Conservation (phyloP, 352 stramenopile species). For the Pythium phragmitis region DNA sequence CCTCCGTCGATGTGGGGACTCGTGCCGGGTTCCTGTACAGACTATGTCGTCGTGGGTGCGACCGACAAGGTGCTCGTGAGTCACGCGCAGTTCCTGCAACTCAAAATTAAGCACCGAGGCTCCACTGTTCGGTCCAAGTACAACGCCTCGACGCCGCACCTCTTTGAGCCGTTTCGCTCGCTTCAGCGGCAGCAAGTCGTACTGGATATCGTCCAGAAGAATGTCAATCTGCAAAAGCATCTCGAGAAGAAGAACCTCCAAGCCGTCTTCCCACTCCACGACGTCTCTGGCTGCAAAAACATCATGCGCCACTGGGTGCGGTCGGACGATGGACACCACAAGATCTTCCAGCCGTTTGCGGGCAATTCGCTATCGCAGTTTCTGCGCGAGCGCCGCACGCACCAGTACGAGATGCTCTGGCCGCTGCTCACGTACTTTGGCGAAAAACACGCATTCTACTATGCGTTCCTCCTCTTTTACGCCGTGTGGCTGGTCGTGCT, state of each 20-base stretch:
- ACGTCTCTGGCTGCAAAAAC: conserved; percentile 53
- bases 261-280: conserved; percentile 69
- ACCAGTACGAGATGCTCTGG: conserved; percentile 82
- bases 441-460: conserved; percentile 82
- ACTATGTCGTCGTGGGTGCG: conserved; percentile 65
- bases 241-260: conserved; percentile 48
- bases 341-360: conserved; percentile 59
- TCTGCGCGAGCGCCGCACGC: conserved; percentile 50
- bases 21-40: conserved; percentile 12
- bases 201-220: conserved; percentile 69
- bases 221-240: conserved; percentile 66
- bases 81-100: conserved; percentile 56
- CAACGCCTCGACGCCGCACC: conserved; percentile 32
- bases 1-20: conserved; percentile 21
- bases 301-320: conserved; percentile 65
- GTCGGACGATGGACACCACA: conserved; percentile 26
- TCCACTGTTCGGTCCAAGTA: conserved; percentile 61
- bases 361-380: conserved; percentile 55
- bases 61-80: conserved; percentile 55
- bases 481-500: conserved; percentile 67
- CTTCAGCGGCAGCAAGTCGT: conserved; percentile 78
- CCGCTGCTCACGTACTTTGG: conserved; percentile 79
- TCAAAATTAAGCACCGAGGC: conserved; percentile 74
- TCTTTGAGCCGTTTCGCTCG: conserved; percentile 73
- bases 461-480: conserved; percentile 76